A percentile compares a stretch with the other conserved stretches of the same genome.
These are phyloP conservation scores for Fusarium sulawesiense DNA, from an alignment of 2,329 filamentous ascomycete genomes.

Conservation along the genomic window DNA sequence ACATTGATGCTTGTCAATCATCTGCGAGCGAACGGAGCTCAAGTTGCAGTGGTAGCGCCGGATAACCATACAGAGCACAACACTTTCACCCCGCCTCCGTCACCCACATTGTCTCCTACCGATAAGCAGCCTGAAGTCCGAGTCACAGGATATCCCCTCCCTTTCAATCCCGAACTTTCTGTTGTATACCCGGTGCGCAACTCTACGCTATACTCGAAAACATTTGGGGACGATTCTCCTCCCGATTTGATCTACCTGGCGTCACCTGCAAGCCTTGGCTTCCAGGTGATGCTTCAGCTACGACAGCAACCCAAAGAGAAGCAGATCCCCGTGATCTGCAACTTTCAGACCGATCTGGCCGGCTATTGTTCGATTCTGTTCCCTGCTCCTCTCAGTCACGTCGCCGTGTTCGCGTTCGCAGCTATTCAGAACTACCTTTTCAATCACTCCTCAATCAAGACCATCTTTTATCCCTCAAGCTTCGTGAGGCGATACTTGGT, in stretches of 20 bases:
- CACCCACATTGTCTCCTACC: constrained; percentile 47
- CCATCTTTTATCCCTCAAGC: constrained; percentile 75
- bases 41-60: constrained; percentile 75
- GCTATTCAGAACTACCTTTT: constrained; percentile 75
- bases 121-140: constrained; percentile 63
- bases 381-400: constrained; percentile 67
- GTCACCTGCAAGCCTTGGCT: constrained; percentile 75
- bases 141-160: constrained; percentile 72
- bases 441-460: constrained; percentile 68
- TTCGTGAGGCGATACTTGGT: constrained; percentile 72
- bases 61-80: constrained; percentile 66
- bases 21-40: constrained; percentile 70
- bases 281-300: constrained; percentile 77
- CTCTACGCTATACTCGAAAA: constrained; percentile 68
- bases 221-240: constrained; percentile 62
- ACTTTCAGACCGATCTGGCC: constrained; percentile 78
- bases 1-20: constrained; percentile 77
- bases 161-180: constrained; percentile 77
- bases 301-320: constrained; percentile 66
- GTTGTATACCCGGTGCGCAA: constrained; percentile 76
- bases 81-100: constrained; percentile 61
- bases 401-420: constrained; percentile 71
- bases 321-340: constrained; percentile 71
- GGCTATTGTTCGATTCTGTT: constrained; percentile 78
- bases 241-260: constrained; percentile 78